A percentile compares a stretch with the other conserved stretches of the same genome.
phyloP scores from a whole-genome alignment of 2,329 filamentous ascomycete species.

The Paracoccidioides lutzii region DNA sequence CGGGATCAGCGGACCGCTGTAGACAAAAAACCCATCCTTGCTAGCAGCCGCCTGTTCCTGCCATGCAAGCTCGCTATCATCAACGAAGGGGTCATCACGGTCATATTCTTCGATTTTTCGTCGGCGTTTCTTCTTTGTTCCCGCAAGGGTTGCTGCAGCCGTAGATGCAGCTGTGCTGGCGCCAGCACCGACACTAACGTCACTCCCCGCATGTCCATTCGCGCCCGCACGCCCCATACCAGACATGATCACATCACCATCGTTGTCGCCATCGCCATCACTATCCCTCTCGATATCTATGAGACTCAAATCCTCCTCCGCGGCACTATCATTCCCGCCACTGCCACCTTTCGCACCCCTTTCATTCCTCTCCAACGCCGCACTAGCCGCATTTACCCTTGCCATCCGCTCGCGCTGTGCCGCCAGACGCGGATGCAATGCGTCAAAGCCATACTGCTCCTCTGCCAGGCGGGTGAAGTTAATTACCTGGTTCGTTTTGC shows the following conservation, averaged over 20 bases:
- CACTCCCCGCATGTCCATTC: conserved; percentile 44
- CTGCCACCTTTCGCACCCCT: conserved; percentile 53
- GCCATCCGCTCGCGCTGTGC: conserved; percentile 78
- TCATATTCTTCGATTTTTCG: conserved; percentile 58
- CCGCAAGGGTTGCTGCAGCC: neutral
- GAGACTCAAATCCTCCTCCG: conserved; percentile 67
- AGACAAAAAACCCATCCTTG: conserved; percentile 96
- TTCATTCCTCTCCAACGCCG: conserved; percentile 64
- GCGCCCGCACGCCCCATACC: conserved; percentile 18
- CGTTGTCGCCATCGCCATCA: conserved; percentile 51
- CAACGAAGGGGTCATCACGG: conserved; percentile 57
- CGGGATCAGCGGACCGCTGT: conserved; percentile 78
- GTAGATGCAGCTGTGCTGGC: neutral
- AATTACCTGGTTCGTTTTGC: conserved; percentile 77
- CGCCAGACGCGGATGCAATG: conserved; percentile 78
- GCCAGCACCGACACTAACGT: conserved; percentile 20
- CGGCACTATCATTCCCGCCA: conserved; percentile 58
- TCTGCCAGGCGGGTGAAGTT: conserved; percentile 92
- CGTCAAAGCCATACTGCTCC: conserved; percentile 87
- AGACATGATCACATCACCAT: conserved; percentile 32
- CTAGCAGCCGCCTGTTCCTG: conserved; percentile 89
- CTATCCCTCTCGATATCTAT: no score
- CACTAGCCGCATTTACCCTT: conserved; percentile 77
- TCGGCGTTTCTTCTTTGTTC: conserved; percentile 53
- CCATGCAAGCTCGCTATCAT: conserved; percentile 91